Conservation (phyloP, 1,284 basidiomycete species). For the Marasmius sp. region DNA sequence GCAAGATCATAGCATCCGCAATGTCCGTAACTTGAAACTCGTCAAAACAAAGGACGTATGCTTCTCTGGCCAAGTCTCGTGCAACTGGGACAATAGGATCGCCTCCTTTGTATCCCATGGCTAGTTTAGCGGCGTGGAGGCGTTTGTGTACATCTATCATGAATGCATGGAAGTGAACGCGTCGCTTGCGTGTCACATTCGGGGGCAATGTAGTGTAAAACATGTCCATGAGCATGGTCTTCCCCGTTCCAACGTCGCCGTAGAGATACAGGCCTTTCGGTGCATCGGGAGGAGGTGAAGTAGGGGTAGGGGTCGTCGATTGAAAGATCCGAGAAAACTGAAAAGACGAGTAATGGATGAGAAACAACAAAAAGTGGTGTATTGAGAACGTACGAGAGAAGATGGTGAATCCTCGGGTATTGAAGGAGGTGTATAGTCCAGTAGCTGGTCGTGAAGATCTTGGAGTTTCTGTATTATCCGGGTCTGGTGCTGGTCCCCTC, state of each 20-base stretch:
- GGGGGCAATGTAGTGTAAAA: constrained; percentile 90
- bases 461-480: constrained; percentile 84
- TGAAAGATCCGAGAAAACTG: constrained; percentile 70
- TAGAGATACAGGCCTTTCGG: constrained; percentile 96
- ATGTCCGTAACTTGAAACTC: constrained; percentile 99
- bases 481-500: constrained; percentile 83
- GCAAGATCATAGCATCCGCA: constrained; percentile 97
- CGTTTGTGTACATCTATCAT: constrained; percentile 99
- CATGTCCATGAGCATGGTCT: constrained; percentile 99
- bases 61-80: constrained; percentile 83
- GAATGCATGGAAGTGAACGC: constrained; percentile 97
- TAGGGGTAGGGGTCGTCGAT: constrained; percentile 34
- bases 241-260: constrained; percentile 96
- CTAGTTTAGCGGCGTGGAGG: constrained; percentile 76
- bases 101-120: constrained; percentile 66
- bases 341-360: constrained; percentile 10
- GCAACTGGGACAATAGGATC: constrained; percentile 92
- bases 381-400: constrained; percentile 40
- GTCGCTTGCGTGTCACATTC: constrained; percentile 73
- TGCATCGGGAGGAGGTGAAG: constrained; percentile 46
- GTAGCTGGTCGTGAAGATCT: constrained; percentile 73
- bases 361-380: constrained; percentile 9
- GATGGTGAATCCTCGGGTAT: constrained; percentile 45
- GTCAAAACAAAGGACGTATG: constrained; percentile 91
- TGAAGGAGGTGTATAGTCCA: constrained; percentile 70